These are phyloP conservation scores for Hypoxylon sp. DNA, from an alignment of 2,329 filamentous ascomycete species.

Conservation along the genomic window DNA sequence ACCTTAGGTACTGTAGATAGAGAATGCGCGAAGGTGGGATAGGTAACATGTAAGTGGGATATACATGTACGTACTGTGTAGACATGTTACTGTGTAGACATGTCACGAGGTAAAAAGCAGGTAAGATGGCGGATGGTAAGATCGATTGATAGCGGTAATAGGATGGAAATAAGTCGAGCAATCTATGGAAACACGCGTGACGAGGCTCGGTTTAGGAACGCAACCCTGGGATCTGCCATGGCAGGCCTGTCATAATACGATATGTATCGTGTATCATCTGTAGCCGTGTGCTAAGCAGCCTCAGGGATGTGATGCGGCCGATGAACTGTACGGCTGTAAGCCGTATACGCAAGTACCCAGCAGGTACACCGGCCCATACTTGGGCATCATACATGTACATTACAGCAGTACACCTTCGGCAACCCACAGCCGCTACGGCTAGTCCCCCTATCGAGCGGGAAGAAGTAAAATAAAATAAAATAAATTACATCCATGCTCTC, in stretches of 20 bases:
- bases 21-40: no score
- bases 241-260: not conserved
- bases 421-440: slow-evolving; percentile 30
- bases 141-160: slow-evolving; percentile 27
- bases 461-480: no score
- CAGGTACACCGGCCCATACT: not conserved
- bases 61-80: no score
- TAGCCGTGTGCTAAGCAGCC: slow-evolving; percentile 10
- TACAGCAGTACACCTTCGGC: slow-evolving; percentile 23
- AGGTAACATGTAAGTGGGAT: no score
- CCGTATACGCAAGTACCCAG: not conserved
- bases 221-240: not conserved
- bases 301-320: slow-evolving; percentile 7
- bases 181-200: slow-evolving; percentile 16
- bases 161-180: slow-evolving; percentile 26
- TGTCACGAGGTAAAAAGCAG: not conserved
- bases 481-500: no score
- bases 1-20: no score
- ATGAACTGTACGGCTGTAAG: not conserved
- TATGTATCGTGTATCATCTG: slow-evolving; percentile 8
- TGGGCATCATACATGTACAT: not conserved
- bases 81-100: no score
- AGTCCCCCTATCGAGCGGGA: no score
- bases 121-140: not conserved
- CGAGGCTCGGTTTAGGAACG: not conserved